Evolutionary conservation across 78 protist genomes (phyloP), one percentile per base, ranked within the genome.

Genomic region (Fonticula alba): DNA sequence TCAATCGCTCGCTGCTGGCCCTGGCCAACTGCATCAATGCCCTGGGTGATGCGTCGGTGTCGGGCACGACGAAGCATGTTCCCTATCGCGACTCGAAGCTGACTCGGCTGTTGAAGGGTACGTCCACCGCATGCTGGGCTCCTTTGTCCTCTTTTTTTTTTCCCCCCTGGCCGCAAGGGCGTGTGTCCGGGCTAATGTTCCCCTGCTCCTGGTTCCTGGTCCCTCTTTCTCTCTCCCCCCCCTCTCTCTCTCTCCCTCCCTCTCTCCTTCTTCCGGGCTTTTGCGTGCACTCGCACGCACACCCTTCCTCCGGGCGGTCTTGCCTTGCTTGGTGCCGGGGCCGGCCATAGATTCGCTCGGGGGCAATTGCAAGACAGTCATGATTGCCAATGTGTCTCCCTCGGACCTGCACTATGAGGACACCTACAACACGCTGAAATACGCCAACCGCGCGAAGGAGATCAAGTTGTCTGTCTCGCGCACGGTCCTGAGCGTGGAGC

Each of bases 31-130:
- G 83, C 74, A 80, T 87, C 62, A 87, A 74, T 31, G 75, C 80
- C 20, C 76, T 87, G 15, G 77, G 56, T 10, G 56, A 51, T 10
- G 36, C 20, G 51, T 3, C 43, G 9, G 7, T 0, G 36, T 15
- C 17, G 38, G 31, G 66, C 36, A 57, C 0, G 49, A 9, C 20
- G 51, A 26, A 56, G 54, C 73, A 81, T 49, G 72, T 95, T 0
- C 97, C 97, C 14, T 96, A 78, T 78, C 76, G 99, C 22, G 84
- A 94, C 74, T 71, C 85, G 22, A 94, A 94, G 80, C 82, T 96
- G 52, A 96, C 98, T 1, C 66, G 98, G 14, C 65, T 96, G 59
- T 71, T 94, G 38, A 92, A 92, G 36, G 52, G 3, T 3, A 3
- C 17, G 43, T 7, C 17, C 17, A 7, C 43, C 43, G 43, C n/a